Conservation (phyloP, 495 filamentous ascomycete species). For the Penicillium goetzii region DNA sequence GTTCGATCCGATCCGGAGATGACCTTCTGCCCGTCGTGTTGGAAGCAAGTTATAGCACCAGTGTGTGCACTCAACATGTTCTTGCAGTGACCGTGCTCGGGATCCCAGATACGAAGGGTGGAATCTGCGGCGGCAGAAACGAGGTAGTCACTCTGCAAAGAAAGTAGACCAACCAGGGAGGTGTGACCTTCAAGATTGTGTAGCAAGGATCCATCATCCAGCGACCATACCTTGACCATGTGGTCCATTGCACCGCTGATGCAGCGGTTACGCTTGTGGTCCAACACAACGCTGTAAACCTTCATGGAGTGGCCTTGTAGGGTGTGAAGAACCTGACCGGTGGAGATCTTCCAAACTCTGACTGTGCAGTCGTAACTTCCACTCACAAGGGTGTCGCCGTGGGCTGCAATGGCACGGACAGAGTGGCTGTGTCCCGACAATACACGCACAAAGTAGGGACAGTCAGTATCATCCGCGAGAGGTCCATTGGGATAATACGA, state of each 20-base stretch:
- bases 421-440: slow-evolving; percentile 89
- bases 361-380: slow-evolving; percentile 97
- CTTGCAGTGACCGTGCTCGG: slow-evolving; percentile 88
- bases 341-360: slow-evolving; percentile 96
- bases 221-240: slow-evolving; percentile 95
- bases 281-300: slow-evolving; percentile 96
- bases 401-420: slow-evolving; percentile 95
- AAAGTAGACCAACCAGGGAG: slow-evolving; percentile 90
- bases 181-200: slow-evolving; percentile 93
- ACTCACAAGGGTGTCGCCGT: slow-evolving; percentile 96
- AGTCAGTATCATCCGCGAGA: slow-evolving; percentile 78
- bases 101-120: slow-evolving; percentile 96
- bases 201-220: slow-evolving; percentile 83
- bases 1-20: slow-evolving; percentile 95
- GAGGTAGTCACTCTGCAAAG: slow-evolving; percentile 82
- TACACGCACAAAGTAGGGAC: slow-evolving; percentile 90
- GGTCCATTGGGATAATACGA: slow-evolving; percentile 76
- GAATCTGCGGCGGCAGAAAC: slow-evolving; percentile 96
- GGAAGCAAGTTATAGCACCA: slow-evolving; percentile 98
- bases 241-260: slow-evolving; percentile 99
- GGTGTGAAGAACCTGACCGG: slow-evolving; percentile 86
- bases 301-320: slow-evolving; percentile 88
- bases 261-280: slow-evolving; percentile 88
- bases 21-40: slow-evolving; percentile 95
- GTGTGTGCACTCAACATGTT: slow-evolving; percentile 89